A percentile compares a stretch with the other conserved stretches of the same genome.
Conservation (phyloP, 192 early-diverging fungal genomes). For the Backusella tarrabulga region DNA sequence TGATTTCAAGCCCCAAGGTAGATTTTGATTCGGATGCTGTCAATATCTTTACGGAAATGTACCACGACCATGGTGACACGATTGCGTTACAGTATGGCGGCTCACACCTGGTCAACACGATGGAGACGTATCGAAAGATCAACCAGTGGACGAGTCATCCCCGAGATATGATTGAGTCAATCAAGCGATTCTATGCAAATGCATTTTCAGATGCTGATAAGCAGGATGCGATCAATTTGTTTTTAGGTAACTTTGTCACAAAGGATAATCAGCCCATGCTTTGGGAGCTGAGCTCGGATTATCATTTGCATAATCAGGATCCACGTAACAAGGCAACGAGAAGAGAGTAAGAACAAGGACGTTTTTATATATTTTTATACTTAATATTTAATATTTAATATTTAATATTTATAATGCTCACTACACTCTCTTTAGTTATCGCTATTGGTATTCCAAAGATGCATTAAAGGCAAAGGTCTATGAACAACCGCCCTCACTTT, state of each 20-base stretch:
- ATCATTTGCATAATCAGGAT: slow-evolving; percentile 73
- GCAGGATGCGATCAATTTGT: slow-evolving; percentile 93
- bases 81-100: slow-evolving; percentile 96
- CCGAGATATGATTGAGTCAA: slow-evolving; percentile 93
- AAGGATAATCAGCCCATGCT: slow-evolving; percentile 53
- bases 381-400: background rate
- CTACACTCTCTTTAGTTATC: slow-evolving; percentile 45
- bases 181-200: slow-evolving; percentile 91
- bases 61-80: slow-evolving; percentile 96
- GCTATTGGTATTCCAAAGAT: slow-evolving; percentile 60
- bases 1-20: slow-evolving; percentile 73
- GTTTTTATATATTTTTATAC: background rate
- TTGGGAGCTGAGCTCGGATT: slow-evolving; percentile 80
- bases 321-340: slow-evolving; percentile 43
- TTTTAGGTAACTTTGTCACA: slow-evolving; percentile 73
- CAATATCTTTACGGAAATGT: slow-evolving; percentile 95
- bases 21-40: slow-evolving; percentile 93
- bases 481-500: slow-evolving; percentile 11
- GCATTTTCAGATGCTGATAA: slow-evolving; percentile 96
- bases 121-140: slow-evolving; percentile 95
- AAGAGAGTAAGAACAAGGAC: slow-evolving; percentile 43
- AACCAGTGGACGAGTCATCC: slow-evolving; percentile 94
- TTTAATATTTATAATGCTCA: background rate
- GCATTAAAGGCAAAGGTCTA: slow-evolving; percentile 34
- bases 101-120: slow-evolving; percentile 96